phyloP scores from a whole-genome alignment of 148 eudicot species.

The Silene conica region DNA sequence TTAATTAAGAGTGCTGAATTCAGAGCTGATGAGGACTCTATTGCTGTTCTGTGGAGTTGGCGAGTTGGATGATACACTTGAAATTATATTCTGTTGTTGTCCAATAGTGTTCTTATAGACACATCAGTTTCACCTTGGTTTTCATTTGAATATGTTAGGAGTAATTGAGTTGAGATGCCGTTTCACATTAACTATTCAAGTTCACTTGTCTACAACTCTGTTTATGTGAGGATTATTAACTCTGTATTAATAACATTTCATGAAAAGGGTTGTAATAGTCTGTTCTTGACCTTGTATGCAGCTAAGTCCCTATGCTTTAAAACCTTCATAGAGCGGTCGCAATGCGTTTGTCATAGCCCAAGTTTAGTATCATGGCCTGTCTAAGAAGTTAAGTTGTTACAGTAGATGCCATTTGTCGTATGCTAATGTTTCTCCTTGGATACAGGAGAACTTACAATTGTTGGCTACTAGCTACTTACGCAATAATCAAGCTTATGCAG shows the following conservation, averaged over 20 bases:
- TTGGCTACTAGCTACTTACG: conserved; percentile 84
- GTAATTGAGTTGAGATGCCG: background rate
- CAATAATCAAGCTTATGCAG: conserved; percentile 82
- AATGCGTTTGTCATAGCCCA: background rate
- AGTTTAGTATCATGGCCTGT: background rate
- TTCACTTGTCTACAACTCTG: background rate
- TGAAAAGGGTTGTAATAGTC: background rate
- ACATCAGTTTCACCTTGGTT: background rate
- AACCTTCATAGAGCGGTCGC: background rate
- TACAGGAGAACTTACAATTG: conserved; percentile 80
- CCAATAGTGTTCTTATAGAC: background rate
- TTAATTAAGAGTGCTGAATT: background rate
- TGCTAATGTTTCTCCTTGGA: background rate
- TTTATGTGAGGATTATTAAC: background rate
- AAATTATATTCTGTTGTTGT: background rate
- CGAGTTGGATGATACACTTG: background rate
- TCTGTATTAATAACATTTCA: no score
- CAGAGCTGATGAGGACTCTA: background rate
- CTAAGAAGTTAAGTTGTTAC: background rate
- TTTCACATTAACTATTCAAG: background rate
- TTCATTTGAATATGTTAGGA: background rate
- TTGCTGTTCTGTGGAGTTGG: background rate
- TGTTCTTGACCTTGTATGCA: background rate
- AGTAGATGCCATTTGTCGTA: conserved; percentile 6
- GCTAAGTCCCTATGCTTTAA: background rate